Base-by-base conservation (phyloP, 2,329 filamentous ascomycete species). In the Aspergillus brasiliensis region DNA sequence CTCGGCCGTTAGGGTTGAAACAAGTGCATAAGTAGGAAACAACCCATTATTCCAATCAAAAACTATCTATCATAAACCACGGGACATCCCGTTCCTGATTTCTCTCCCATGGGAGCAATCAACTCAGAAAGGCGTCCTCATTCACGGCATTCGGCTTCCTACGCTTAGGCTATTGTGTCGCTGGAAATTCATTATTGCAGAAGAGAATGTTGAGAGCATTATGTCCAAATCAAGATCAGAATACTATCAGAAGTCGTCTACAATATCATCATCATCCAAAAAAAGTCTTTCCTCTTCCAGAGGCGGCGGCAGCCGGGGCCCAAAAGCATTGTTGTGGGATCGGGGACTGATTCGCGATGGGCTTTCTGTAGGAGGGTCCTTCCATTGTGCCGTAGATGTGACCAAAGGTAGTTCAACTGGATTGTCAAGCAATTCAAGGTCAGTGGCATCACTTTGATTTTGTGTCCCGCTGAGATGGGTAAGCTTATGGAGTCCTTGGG, bases 221-320 rank as follows among this genome's bases (percentile, higher is more conserved):
- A 44, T 44, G 19, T 44, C 40, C 19, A 21, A 21, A 23, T 19
- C 13, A 44, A 44, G 7, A 21, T 23, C 5, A 13, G 19, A 38
- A 44, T 11, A 11, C 27, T 27, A 37, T 61, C 46, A 65, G 71
- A 67, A 81, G 65, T 84, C 80, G 68, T 93, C 91, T 73, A 92
- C 90, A 71, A 95, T 94, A 79, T 95, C 91, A 76, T 95, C 91
- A 69, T 95, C 91, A 67, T 88, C 91, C 42, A 94, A 77, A 47
- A 91, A 85, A 64, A 93, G 77, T 68, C 88, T 90, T 73, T 88
- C 86, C 62, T 87, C 83, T 44, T 82, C 78, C 15, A 15, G 13
- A 28, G 19, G 71, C 8, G 71, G 73, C 2, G 69, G 59, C 21
- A 60, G 59, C 23, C 44, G 62, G 31, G 48, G 66, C 62, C 54